These are phyloP conservation scores for Eucalyptus grandis DNA, from an alignment of 345 rosid genomes.

Conservation along the genomic window DNA sequence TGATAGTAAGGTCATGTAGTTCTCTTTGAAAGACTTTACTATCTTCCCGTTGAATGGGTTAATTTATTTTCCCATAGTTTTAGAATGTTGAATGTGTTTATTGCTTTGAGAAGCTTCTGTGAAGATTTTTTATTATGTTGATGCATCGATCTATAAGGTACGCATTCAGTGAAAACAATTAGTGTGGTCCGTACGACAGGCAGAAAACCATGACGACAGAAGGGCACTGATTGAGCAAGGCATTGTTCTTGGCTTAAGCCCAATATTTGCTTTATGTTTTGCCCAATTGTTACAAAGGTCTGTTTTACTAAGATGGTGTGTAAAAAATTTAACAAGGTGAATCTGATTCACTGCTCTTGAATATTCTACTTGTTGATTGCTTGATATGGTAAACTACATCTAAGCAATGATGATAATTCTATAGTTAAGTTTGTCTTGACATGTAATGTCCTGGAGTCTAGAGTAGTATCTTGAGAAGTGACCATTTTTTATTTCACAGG, in stretches of 20 bases:
- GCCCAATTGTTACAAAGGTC: background rate
- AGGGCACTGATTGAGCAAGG: conserved; percentile 82
- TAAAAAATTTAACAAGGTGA: conserved; percentile 27
- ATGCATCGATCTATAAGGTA: conserved; percentile 29
- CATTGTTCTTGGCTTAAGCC: conserved; percentile 72
- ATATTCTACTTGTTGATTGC: background rate
- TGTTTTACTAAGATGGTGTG: background rate
- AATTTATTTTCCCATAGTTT: background rate
- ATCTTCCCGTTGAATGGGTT: background rate
- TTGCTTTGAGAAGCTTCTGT: background rate
- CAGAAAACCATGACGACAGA: conserved; percentile 74
- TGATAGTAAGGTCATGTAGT: too few relatives aligned
- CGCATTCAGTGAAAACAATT: conserved; percentile 67
- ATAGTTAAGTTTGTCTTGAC: too few relatives aligned
- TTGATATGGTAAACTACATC: background rate
- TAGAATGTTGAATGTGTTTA: background rate
- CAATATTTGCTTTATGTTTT: conserved; percentile 28
- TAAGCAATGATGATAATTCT: too few relatives aligned
- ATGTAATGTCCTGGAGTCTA: too few relatives aligned
- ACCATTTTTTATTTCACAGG: background rate
- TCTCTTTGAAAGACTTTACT: background rate
- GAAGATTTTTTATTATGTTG: background rate
- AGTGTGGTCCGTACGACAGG: conserved; percentile 92
- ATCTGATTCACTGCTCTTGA: background rate
- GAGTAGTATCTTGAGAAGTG: background rate